Conservation (phyloP, 441 rosid genomes). For the Codiaeum variegatum region DNA sequence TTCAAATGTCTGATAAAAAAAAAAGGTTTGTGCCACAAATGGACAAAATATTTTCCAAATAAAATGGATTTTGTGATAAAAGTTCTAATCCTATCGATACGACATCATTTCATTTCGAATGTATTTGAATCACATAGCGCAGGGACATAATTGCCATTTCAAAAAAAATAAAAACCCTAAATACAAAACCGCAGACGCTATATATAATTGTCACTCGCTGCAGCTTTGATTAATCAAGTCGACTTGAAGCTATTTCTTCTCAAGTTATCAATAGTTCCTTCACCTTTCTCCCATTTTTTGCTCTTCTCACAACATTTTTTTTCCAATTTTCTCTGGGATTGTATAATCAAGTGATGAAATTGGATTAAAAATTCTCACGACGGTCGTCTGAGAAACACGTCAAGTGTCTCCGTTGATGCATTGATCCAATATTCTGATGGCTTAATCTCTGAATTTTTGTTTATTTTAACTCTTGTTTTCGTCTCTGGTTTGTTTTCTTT, state of each 20-base stretch:
- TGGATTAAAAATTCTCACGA: constrained; percentile 51
- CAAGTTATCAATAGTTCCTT: too few species aligned
- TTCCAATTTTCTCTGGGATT: not conserved
- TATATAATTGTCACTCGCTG: constrained; percentile 1
- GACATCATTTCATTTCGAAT: too few species aligned
- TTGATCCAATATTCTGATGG: constrained; percentile 51
- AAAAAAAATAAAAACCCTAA: constrained; percentile 17
- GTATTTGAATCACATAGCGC: not conserved
- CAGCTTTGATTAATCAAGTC: too few species aligned
- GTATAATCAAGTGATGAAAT: constrained; percentile 37
- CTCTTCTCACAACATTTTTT: not conserved
- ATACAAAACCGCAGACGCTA: not conserved
- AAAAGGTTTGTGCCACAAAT: too few species aligned
- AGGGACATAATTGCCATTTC: constrained; percentile 24
- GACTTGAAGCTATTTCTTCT: too few species aligned
- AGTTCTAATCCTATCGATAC: too few species aligned
- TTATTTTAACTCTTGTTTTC: not conserved
- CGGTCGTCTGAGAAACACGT: constrained; percentile 55
- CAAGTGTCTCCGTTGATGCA: constrained; percentile 38
- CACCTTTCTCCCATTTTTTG: not conserved
- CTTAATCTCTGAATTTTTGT: not conserved
- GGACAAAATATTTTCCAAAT: too few species aligned
- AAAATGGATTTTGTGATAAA: too few species aligned
- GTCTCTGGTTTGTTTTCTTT: not conserved
- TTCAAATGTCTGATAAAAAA: too few species aligned